These are phyloP conservation scores for Paratinospora sagittata DNA, from an alignment of 164 flowering plant species.

Conservation along the genomic window DNA sequence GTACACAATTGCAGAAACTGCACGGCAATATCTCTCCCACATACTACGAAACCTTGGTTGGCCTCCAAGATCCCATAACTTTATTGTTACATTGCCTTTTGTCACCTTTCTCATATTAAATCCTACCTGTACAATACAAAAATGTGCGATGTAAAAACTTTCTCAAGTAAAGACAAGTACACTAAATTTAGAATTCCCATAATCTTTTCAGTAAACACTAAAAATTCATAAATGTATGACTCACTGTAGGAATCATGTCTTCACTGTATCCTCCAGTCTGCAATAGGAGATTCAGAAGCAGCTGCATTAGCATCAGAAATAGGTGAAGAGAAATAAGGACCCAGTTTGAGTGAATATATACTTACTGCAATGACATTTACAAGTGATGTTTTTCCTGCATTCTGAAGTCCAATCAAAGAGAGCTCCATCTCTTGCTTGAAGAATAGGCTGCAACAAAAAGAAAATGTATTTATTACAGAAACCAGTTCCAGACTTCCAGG, in stretches of 20 bases:
- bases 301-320: too few species aligned
- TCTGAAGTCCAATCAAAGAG: conserved; percentile 90
- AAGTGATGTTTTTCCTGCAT: conserved; percentile 96
- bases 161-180: not conserved
- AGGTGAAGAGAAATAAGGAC: not conserved
- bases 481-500: not conserved
- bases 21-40: conserved; percentile 99
- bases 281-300: conserved; percentile 8
- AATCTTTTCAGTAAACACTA: too few species aligned
- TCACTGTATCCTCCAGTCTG: conserved; percentile 98
- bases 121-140: conserved; percentile 59
- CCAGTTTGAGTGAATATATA: conserved; percentile 5
- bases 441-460: conserved; percentile 59
- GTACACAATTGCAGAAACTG: conserved; percentile 92
- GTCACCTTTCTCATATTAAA: conserved; percentile 97
- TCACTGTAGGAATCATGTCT: conserved; percentile 97
- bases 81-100: conserved; percentile 90
- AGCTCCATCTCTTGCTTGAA: conserved; percentile 99
- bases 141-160: not conserved
- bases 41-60: conserved; percentile 97
- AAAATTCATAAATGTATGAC: conserved; percentile 18
- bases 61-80: conserved; percentile 99
- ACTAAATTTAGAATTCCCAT: not conserved
- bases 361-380: conserved; percentile 93
- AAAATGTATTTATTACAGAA: not conserved